Percentiles rank a stretch among this genome's conserved stretches.
Evolutionary conservation across 495 filamentous ascomycete species (phyloP).

Genomic region (Penicillium manginii): DNA sequence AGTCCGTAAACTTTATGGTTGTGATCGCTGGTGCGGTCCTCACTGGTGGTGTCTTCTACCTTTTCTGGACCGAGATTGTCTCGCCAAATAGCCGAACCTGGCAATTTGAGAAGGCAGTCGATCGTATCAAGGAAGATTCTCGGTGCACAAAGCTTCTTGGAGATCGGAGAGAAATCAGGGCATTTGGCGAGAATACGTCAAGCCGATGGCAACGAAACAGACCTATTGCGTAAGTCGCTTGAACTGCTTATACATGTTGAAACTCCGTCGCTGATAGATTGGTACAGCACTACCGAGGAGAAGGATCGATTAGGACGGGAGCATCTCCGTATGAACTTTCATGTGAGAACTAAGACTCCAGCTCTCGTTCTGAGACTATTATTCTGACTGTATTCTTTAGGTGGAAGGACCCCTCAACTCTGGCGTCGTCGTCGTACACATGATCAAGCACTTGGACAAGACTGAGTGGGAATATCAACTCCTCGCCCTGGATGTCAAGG

Average conservation of each 20-base stretch:
- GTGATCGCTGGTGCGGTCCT: conserved; percentile 73
- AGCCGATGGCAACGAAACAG: conserved; percentile 85
- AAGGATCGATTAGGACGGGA: conserved; percentile 78
- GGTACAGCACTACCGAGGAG: conserved; percentile 59
- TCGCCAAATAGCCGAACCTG: conserved; percentile 80
- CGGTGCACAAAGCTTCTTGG: conserved; percentile 77
- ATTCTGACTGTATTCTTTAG: conserved; percentile 43
- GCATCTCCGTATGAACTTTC: conserved; percentile 86
- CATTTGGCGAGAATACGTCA: conserved; percentile 80
- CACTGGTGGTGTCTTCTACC: conserved; percentile 74
- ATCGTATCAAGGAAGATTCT: conserved; percentile 73
- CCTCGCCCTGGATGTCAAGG: conserved; percentile 77
- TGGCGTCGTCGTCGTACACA: conserved; percentile 76
- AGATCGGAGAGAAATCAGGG: conserved; percentile 71
- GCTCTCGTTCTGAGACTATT: not conserved
- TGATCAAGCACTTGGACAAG: conserved; percentile 66
- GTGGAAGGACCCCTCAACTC: conserved; percentile 79
- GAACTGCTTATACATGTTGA: not conserved
- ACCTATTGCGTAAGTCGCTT: conserved; percentile 72
- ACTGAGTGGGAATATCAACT: conserved; percentile 78
- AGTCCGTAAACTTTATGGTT: conserved; percentile 82
- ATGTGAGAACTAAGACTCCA: conserved; percentile 54
- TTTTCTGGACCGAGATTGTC: conserved; percentile 87
- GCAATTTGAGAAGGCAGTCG: conserved; percentile 87
- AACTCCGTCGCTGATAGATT: not conserved